These are phyloP conservation scores for Hyaloscypha variabilis DNA, from an alignment of 495 filamentous ascomycete species.

Conservation along the genomic window DNA sequence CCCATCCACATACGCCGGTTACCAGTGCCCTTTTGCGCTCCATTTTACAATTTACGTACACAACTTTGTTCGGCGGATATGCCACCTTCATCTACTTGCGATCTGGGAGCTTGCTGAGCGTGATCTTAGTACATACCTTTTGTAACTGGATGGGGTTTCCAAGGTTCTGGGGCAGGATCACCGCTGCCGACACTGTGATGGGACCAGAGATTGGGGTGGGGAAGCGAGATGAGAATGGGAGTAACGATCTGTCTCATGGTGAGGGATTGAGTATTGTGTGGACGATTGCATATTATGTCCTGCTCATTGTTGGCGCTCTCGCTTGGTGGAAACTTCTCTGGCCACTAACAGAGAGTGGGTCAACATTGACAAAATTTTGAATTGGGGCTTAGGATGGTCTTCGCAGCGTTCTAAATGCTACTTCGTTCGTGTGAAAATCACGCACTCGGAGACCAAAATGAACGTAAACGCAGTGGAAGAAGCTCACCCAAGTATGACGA, in stretches of 20 bases:
- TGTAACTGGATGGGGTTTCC: conserved; percentile 93
- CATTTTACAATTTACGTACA: conserved; percentile 87
- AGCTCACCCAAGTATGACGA: no score
- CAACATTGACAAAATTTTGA: conserved; percentile 48
- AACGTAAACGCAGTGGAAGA: no score
- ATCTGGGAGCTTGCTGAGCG: conserved; percentile 75
- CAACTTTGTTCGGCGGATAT: conserved; percentile 90
- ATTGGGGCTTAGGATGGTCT: not conserved
- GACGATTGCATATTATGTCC: conserved; percentile 76
- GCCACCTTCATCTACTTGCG: conserved; percentile 89
- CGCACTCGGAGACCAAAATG: no score
- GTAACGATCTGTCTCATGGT: not conserved
- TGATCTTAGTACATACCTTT: conserved; percentile 79
- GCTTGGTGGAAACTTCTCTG: conserved; percentile 71
- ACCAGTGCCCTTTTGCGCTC: conserved; percentile 65
- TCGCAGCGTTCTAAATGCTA: not conserved
- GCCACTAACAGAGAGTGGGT: conserved; percentile 66
- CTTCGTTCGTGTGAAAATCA: no score
- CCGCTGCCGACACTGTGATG: conserved; percentile 23
- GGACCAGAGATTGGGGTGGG: conserved; percentile 23
- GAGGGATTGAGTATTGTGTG: conserved; percentile 50
- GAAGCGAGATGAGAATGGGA: conserved; percentile 15
- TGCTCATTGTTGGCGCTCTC: conserved; percentile 71
- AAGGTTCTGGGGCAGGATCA: conserved; percentile 79
- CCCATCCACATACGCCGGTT: conserved; percentile 69